Evolutionary conservation across 139 green algal species (phyloP).

Genomic region (Chlorella sp.): DNA sequence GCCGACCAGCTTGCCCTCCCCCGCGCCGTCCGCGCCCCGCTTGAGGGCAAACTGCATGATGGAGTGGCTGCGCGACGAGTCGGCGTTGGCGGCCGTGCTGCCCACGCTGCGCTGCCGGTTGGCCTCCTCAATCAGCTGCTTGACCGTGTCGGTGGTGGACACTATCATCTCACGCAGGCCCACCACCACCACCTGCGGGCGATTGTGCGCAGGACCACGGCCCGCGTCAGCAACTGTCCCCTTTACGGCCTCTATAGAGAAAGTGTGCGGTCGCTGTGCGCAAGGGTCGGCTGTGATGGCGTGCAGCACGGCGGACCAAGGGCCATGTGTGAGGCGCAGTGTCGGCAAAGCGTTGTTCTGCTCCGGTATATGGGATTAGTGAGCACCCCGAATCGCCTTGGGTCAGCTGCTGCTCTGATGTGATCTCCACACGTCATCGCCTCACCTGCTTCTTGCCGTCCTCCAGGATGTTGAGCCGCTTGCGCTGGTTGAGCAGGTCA

Average conservation of each 20-base stretch:
- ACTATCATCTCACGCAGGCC: slow-evolving; percentile 68
- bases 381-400: too few species aligned
- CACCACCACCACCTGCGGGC: slow-evolving; percentile 59
- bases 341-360: too few species aligned
- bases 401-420: too few species aligned
- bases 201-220: background rate
- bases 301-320: too few species aligned
- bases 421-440: too few species aligned
- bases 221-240: background rate
- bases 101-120: slow-evolving; percentile 71
- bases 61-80: slow-evolving; percentile 91
- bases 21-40: slow-evolving; percentile 8
- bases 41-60: slow-evolving; percentile 93
- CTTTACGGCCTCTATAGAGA: slow-evolving; percentile 3
- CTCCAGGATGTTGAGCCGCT: slow-evolving; percentile 88
- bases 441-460: slow-evolving; percentile 85
- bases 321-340: too few species aligned
- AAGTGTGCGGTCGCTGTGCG: background rate
- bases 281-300: too few species aligned
- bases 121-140: slow-evolving; percentile 75
- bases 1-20: slow-evolving; percentile 48
- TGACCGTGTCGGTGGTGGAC: slow-evolving; percentile 40
- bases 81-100: slow-evolving; percentile 91
- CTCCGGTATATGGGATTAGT: too few species aligned
- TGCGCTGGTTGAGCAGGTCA: slow-evolving; percentile 90